A percentile compares a stretch with the other conserved stretches of the same genome.
These are phyloP conservation scores for Torrubiella hemipterigena DNA, from an alignment of 2,329 filamentous ascomycete species.

Conservation along the genomic window DNA sequence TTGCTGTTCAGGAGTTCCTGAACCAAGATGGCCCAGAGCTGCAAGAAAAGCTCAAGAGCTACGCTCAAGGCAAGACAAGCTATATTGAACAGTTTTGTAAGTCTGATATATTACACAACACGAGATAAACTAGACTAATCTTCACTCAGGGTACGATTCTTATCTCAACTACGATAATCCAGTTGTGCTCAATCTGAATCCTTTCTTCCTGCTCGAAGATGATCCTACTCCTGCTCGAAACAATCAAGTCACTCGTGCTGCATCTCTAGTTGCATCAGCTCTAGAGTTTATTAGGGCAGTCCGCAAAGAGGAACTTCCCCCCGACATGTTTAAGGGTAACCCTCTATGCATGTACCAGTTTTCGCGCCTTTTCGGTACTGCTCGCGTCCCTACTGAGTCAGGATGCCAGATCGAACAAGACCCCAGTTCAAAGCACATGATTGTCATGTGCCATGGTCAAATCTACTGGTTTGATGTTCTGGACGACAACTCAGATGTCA, in stretches of 20 bases:
- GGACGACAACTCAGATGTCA: slow-evolving; percentile 85
- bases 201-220: slow-evolving; percentile 94
- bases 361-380: slow-evolving; percentile 87
- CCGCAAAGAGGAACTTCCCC: slow-evolving; percentile 80
- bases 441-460: slow-evolving; percentile 87
- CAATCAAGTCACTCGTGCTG: slow-evolving; percentile 89
- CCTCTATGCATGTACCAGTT: slow-evolving; percentile 98
- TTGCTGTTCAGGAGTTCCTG: slow-evolving; percentile 74
- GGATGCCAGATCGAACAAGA: slow-evolving; percentile 96
- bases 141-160: slow-evolving; percentile 77
- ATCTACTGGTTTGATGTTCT: slow-evolving; percentile 99
- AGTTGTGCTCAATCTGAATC: slow-evolving; percentile 93
- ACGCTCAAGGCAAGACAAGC: slow-evolving; percentile 81
- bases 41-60: slow-evolving; percentile 81
- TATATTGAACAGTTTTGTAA: slow-evolving; percentile 98
- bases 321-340: slow-evolving; percentile 71
- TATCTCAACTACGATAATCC: slow-evolving; percentile 97
- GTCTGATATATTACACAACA: slow-evolving; percentile 19
- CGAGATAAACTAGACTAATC: not conserved
- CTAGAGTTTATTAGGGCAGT: slow-evolving; percentile 89
- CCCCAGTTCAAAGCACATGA: slow-evolving; percentile 81
- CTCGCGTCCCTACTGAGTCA: slow-evolving; percentile 83
- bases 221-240: slow-evolving; percentile 93
- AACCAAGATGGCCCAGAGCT: slow-evolving; percentile 69
- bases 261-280: slow-evolving; percentile 81